These are phyloP conservation scores for Yamadazyma akitaensis DNA, from an alignment of 805 yeast species.

Conservation along the genomic window DNA sequence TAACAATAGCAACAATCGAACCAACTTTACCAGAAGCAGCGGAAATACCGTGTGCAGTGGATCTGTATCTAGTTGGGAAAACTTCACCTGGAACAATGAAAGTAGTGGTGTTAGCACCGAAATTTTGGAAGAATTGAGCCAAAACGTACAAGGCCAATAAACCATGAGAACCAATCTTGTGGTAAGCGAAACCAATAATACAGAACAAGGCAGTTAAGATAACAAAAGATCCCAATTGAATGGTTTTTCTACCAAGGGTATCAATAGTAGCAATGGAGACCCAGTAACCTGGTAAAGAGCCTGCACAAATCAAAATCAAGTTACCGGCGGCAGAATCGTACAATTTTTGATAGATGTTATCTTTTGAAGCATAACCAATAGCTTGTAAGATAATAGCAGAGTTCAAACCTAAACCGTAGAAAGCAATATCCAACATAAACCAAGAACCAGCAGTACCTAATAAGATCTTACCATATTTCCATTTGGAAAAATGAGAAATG, in stretches of 20 bases:
- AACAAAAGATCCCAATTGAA: conserved; percentile 74
- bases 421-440: conserved; percentile 89
- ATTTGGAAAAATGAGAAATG: conserved; percentile 67
- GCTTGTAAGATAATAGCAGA: conserved; percentile 74
- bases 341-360: conserved; percentile 65
- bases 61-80: conserved; percentile 93
- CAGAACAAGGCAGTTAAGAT: conserved; percentile 71
- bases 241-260: conserved; percentile 77
- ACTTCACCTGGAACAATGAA: conserved; percentile 89
- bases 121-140: conserved; percentile 84
- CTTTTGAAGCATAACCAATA: conserved; percentile 76
- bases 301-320: conserved; percentile 89
- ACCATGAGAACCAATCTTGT: conserved; percentile 70
- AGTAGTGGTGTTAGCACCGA: conserved; percentile 92
- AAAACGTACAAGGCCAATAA: conserved; percentile 73
- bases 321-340: conserved; percentile 88
- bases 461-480: conserved; percentile 83
- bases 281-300: conserved; percentile 96
- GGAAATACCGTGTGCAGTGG: conserved; percentile 91
- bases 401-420: conserved; percentile 84
- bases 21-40: conserved; percentile 93
- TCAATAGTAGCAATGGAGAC: conserved; percentile 75
- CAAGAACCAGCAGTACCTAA: conserved; percentile 90
- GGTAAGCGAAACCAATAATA: conserved; percentile 79
- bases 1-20: conserved; percentile 88